Percentiles rank a stretch among this genome's conserved stretches.
Evolutionary conservation across 352 stramenopile genomes (phyloP).

Genomic region (Phytophthora multivora): DNA sequence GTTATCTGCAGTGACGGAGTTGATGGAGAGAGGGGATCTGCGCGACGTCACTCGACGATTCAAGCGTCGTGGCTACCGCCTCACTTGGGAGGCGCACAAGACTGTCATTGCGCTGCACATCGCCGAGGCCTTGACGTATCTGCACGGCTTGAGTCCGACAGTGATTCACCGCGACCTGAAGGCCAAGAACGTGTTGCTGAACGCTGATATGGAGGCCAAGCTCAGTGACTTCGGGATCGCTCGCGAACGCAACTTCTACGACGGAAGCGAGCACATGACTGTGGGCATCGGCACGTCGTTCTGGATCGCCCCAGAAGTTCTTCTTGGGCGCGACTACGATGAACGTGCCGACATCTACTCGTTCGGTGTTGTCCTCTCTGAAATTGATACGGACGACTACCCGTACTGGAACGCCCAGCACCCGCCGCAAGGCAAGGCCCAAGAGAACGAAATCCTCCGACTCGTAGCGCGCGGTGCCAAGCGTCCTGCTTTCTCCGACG

Average conservation of each 20-base stretch:
- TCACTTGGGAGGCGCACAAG: slow-evolving; percentile 65
- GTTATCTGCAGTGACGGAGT: slow-evolving; percentile 60
- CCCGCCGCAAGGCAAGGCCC: slow-evolving; percentile 39
- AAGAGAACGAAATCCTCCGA: slow-evolving; percentile 68
- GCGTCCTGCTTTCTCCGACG: slow-evolving; percentile 52
- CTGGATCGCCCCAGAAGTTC: slow-evolving; percentile 72
- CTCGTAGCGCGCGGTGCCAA: slow-evolving; percentile 56
- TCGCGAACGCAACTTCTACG: slow-evolving; percentile 51
- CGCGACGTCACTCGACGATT: slow-evolving; percentile 57
- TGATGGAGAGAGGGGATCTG: slow-evolving; percentile 72
- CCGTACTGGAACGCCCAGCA: slow-evolving; percentile 64
- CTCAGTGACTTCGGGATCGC: slow-evolving; percentile 78
- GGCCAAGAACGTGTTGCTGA: slow-evolving; percentile 52
- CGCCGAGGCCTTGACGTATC: slow-evolving; percentile 61
- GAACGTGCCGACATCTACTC: slow-evolving; percentile 61
- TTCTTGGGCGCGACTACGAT: slow-evolving; percentile 53
- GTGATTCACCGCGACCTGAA: slow-evolving; percentile 59
- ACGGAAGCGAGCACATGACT: slow-evolving; percentile 65
- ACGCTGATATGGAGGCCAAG: slow-evolving; percentile 63
- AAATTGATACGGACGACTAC: slow-evolving; percentile 72
- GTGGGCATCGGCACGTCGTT: slow-evolving; percentile 66
- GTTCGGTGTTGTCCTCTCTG: slow-evolving; percentile 54
- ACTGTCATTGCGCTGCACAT: slow-evolving; percentile 60
- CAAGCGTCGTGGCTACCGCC: slow-evolving; percentile 43
- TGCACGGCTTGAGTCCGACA: slow-evolving; percentile 67